These are phyloP conservation scores for Colletotrichum abscissum DNA, from an alignment of 2,329 filamentous ascomycete species.

Conservation along the genomic window DNA sequence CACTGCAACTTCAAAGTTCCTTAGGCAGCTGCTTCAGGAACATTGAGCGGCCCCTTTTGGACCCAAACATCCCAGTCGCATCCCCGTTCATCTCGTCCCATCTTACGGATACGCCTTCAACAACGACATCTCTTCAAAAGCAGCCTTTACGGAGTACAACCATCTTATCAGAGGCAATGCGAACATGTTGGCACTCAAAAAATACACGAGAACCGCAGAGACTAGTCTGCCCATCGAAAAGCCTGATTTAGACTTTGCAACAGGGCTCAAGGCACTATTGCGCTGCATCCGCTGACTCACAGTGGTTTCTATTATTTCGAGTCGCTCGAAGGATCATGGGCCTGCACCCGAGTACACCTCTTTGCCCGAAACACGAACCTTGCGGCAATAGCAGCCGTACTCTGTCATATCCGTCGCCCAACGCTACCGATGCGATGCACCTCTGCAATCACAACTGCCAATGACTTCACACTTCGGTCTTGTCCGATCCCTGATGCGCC, in stretches of 20 bases:
- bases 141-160: background rate
- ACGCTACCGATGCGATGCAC: background rate
- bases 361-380: conserved; percentile 14
- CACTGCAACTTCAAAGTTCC: background rate
- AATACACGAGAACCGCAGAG: background rate
- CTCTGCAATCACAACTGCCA: conserved; percentile 6
- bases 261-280: conserved; percentile 2
- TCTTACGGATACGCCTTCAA: background rate
- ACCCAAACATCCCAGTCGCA: background rate
- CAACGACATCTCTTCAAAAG: background rate
- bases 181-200: background rate
- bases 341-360: conserved; percentile 9
- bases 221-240: conserved; percentile 18
- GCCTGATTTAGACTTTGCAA: conserved; percentile 15
- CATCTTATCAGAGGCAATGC: background rate
- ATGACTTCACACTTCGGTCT: conserved; percentile 23
- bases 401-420: background rate
- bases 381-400: background rate
- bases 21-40: background rate
- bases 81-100: background rate
- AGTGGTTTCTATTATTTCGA: background rate
- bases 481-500: conserved; percentile 13
- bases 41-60: background rate
- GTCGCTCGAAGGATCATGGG: background rate
- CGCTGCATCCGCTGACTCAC: conserved; percentile 29